Percentiles rank a stretch among this genome's conserved stretches.
These are phyloP conservation scores for Nicotiana obtusifolia DNA, from an alignment of 257 asterid species.

Conservation along the genomic window DNA sequence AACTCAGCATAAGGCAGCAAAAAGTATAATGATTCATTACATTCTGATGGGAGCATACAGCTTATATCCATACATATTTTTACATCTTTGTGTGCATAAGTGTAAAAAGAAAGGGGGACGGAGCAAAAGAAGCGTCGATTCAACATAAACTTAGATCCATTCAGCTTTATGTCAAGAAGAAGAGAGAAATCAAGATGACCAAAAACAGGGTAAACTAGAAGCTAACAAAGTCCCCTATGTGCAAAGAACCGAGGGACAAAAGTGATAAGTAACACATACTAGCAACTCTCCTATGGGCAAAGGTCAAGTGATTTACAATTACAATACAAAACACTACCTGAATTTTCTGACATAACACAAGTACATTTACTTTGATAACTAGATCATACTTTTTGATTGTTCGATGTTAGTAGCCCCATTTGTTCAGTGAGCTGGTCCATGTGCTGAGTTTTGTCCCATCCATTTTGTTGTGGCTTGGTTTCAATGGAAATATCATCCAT, in stretches of 20 bases:
- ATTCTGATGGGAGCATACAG: too few relatives aligned
- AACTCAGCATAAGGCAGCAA: background rate
- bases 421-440: slow-evolving; percentile 74
- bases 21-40: too few relatives aligned
- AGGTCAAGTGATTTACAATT: background rate
- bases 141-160: background rate
- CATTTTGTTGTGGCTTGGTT: slow-evolving; percentile 33
- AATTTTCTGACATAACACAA: background rate
- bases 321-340: background rate
- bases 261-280: background rate
- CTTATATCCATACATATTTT: too few relatives aligned
- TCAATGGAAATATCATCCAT: slow-evolving; percentile 43
- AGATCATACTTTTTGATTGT: slow-evolving; percentile 31
- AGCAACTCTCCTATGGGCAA: background rate
- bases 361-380: slow-evolving; percentile 1
- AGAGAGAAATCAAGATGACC: background rate
- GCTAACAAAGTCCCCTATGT: background rate
- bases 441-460: slow-evolving; percentile 52
- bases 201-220: background rate
- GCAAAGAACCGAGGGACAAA: background rate
- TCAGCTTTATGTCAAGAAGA: background rate
- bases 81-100: background rate
- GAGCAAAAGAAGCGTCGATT: background rate
- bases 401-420: slow-evolving; percentile 77
- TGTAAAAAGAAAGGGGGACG: background rate